Percentiles rank a stretch among this genome's conserved stretches.
Conservation (phyloP, 2,329 filamentous ascomycete species). For the Biscogniauxia marginata region DNA sequence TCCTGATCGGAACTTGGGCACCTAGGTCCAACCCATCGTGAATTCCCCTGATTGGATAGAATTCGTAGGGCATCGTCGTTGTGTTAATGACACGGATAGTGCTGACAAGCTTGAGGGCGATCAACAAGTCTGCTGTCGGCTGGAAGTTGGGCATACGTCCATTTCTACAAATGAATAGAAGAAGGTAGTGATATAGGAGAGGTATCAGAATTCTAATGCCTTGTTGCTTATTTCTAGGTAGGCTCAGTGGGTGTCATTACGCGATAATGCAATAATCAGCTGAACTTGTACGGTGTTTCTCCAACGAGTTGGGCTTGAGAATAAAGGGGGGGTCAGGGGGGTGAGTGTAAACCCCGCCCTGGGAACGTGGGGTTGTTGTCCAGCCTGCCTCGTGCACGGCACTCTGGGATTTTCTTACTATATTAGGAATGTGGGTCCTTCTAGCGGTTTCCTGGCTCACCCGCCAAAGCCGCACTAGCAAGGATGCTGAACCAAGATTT, state of each 20-base stretch:
- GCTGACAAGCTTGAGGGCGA: not conserved
- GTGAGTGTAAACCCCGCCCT: not conserved
- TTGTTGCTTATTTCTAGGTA: not conserved
- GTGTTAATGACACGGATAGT: not conserved
- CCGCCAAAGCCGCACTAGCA: not conserved
- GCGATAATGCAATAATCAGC: not conserved
- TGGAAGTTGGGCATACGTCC: not conserved
- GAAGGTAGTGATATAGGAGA: not conserved
- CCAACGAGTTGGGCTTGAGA: too few species aligned
- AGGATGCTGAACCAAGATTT: not conserved
- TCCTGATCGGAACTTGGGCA: constrained; percentile 14
- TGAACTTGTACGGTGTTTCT: not conserved
- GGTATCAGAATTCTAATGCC: not conserved
- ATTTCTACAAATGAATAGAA: not conserved
- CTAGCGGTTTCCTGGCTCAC: not conserved
- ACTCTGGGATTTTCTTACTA: not conserved
- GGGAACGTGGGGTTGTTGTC: not conserved
- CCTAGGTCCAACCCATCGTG: constrained; percentile 13
- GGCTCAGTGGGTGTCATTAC: not conserved
- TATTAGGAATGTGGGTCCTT: not conserved
- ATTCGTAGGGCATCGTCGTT: constrained; percentile 13
- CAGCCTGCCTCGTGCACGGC: not conserved
- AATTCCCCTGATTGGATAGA: constrained; percentile 20
- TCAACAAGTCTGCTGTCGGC: not conserved
- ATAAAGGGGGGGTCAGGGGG: not conserved